Evolutionary conservation across 805 yeast species (phyloP), one percentile per base, ranked within the genome.

Genomic region (Candida cerambycidarum): DNA sequence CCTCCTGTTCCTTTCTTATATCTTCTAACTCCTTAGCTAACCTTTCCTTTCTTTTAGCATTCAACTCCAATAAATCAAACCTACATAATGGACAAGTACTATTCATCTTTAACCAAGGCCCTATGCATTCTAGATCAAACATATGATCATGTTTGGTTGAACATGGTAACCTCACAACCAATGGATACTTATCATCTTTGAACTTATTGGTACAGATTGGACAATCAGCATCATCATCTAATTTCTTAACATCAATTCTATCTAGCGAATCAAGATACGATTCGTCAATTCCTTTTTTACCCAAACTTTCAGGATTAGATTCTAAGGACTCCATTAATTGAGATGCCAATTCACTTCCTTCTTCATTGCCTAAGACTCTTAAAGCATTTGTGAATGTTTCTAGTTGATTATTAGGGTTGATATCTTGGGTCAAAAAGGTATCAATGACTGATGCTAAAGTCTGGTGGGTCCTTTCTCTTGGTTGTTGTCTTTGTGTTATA

Each of bases 21-120:
- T 55, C 47, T 34, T 56, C 47, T 9, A 68, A 54, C 48, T 69
- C 75, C 42, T 59, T 60, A 24, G 61, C 67, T 13, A 71, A 52
- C 45, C 56, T 56, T 41, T 61, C 58, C 43, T 52, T 55, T 14
- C 71, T 46, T 32, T 57, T 55, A 35, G 52, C 50, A 17, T 55
- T 57, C 4, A 58, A 59, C 25, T 71, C 76, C 15, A 77, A 59
- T 18, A 90, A 78, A 55, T 89, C 83, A 46, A 76, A 79, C 50
- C 98, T 72, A 58, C 97, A 92, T 54, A 92, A 62, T 0, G 98
- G 98, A 57, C 98, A 90, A 0, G 88, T 83, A 1, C 76, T 67
- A 52, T 84, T 80, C 39, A 80, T 68, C 48, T 79, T 78, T 40
- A 92, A 69, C 98, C 98, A 90, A 0, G 95, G 93, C 0, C 85